These are phyloP conservation scores for Leccinum pachyderme DNA, from an alignment of 1,284 basidiomycete species.

Conservation along the genomic window DNA sequence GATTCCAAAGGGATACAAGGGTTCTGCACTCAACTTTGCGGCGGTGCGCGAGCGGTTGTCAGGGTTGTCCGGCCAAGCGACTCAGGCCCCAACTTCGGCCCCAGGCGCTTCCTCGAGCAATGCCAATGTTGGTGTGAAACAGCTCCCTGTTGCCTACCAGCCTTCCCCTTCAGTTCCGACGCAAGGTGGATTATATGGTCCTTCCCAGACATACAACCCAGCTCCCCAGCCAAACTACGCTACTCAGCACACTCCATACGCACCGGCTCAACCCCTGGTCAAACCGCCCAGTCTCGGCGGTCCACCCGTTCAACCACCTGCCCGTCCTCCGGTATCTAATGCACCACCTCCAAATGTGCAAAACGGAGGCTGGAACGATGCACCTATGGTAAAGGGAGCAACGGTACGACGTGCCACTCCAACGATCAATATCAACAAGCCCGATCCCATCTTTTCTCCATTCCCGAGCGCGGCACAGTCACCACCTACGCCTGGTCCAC, in stretches of 20 bases:
- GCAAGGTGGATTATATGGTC: conserved; percentile 14
- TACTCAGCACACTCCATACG: conserved; percentile 38
- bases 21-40: conserved; percentile 55
- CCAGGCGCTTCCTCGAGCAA: conserved; percentile 26
- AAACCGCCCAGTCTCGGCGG: conserved; percentile 17
- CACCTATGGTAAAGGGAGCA: conserved; percentile 48
- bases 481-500: conserved; percentile 43
- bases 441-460: conserved; percentile 78
- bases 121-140: conserved; percentile 16
- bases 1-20: conserved; percentile 80
- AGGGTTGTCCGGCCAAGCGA: conserved; percentile 41
- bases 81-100: conserved; percentile 23
- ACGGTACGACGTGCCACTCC: conserved; percentile 49
- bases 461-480: conserved; percentile 77
- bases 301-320: conserved; percentile 22
- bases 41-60: conserved; percentile 65
- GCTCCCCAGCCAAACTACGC: conserved; percentile 22
- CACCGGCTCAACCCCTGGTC: conserved; percentile 9
- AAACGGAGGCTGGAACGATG: conserved; percentile 91
- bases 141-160: conserved; percentile 4
- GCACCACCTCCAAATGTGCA: conserved; percentile 53
- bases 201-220: conserved; percentile 9
- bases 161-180: conserved; percentile 11
- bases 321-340: conserved; percentile 24
- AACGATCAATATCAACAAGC: conserved; percentile 50